Percentiles rank a stretch among this genome's conserved stretches.
Evolutionary conservation across 2,329 filamentous ascomycete species (phyloP).

Genomic region (Cladophialophora bantiana): DNA sequence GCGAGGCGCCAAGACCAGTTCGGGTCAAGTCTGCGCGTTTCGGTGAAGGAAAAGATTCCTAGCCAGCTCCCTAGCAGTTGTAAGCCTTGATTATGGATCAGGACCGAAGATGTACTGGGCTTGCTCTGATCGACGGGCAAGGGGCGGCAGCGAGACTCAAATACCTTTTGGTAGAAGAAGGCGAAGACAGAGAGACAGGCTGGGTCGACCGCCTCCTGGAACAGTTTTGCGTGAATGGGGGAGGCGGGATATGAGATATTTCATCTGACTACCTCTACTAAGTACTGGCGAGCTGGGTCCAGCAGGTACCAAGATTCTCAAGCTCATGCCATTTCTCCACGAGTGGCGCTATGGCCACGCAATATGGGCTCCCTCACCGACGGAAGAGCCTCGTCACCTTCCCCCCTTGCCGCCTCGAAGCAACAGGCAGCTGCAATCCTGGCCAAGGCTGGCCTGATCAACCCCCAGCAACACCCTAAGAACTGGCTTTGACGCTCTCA

Average conservation of each 20-base stretch:
- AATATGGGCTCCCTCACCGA: constrained; percentile 31
- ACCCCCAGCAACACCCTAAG: not conserved
- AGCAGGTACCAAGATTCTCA: constrained; percentile 8
- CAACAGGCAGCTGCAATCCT: constrained; percentile 33
- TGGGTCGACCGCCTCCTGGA: constrained; percentile 4
- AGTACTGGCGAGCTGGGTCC: constrained; percentile 2
- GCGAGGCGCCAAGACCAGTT: constrained; percentile 28
- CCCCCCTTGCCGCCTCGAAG: not conserved
- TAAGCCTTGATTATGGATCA: not conserved
- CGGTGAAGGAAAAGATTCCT: constrained; percentile 1
- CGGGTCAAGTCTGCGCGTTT: constrained; percentile 20
- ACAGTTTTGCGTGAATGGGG: not conserved
- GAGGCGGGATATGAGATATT: constrained; percentile 3
- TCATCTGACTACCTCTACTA: not conserved
- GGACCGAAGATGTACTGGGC: not conserved
- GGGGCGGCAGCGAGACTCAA: not conserved
- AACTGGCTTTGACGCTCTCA: not conserved
- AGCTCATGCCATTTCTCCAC: constrained; percentile 22
- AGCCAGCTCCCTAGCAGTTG: not conserved
- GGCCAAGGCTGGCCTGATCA: constrained; percentile 11
- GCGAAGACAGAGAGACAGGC: not conserved
- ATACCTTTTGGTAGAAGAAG: constrained; percentile 8
- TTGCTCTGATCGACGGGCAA: not conserved
- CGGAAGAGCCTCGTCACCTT: constrained; percentile 35
- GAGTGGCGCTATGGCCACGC: constrained; percentile 38